phyloP scores from a whole-genome alignment of 345 rosid species.

The Salix udensis region DNA sequence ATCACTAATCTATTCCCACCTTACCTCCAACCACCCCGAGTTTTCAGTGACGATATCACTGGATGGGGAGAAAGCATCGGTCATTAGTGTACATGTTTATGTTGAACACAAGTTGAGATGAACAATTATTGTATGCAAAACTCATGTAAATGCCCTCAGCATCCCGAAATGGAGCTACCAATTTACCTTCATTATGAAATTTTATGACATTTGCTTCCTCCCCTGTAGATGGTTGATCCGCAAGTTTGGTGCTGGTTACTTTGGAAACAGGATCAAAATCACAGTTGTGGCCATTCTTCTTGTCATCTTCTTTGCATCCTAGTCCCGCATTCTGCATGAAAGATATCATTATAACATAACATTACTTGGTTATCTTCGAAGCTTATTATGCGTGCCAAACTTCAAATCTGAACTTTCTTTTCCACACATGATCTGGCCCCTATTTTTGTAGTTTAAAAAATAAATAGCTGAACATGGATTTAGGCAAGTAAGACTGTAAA shows the following conservation, averaged over 20 bases:
- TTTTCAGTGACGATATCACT: no score
- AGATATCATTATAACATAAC: not conserved
- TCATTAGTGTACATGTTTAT: no score
- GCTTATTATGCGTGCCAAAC: not conserved
- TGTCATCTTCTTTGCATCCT: constrained; percentile 34
- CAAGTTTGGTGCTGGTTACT: constrained; percentile 10
- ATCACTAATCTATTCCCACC: no score
- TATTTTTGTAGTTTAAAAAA: not conserved
- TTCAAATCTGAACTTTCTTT: not conserved
- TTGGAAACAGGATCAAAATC: constrained; percentile 16
- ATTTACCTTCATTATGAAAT: constrained; percentile 51
- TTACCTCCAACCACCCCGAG: no score
- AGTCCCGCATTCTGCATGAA: constrained; percentile 41
- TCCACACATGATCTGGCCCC: no score
- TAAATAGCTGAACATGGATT: not conserved
- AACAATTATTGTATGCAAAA: not conserved
- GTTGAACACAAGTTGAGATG: no score
- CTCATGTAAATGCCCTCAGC: not conserved
- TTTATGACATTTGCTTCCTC: constrained; percentile 35
- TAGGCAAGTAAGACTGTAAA: not conserved
- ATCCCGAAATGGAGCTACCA: constrained; percentile 33
- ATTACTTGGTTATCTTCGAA: not conserved
- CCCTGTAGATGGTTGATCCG: constrained; percentile 24
- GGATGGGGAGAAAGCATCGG: no score
- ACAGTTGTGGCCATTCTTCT: constrained; percentile 18